Conservation (phyloP, 108 stramenopile species). For the Skeletonema costatum region DNA sequence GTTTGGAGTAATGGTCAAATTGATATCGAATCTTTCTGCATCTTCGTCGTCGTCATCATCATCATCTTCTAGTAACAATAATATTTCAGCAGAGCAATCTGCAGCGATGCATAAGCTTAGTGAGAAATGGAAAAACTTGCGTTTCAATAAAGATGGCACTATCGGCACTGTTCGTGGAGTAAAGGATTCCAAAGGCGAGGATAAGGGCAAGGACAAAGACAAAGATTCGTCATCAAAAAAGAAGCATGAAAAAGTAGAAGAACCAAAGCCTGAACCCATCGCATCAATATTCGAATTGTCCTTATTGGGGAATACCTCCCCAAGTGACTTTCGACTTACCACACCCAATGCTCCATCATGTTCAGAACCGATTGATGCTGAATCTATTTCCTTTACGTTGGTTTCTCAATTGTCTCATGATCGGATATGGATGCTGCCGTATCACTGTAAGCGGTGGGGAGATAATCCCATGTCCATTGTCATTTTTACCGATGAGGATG, state of each 20-base stretch:
- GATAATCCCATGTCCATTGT: conserved; percentile 68
- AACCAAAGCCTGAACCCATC: neutral
- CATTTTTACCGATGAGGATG: conserved; percentile 57
- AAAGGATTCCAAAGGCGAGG: neutral
- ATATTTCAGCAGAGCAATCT: neutral
- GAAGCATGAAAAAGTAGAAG: neutral
- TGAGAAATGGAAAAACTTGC: neutral
- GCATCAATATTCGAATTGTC: conserved; percentile 4
- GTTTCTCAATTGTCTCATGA: conserved; percentile 77
- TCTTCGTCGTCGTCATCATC: neutral
- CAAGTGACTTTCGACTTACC: conserved; percentile 30
- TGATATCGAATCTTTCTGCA: neutral
- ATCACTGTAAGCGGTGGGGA: conserved; percentile 82
- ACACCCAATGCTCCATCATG: conserved; percentile 49
- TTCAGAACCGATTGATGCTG: conserved; percentile 14
- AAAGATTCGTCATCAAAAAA: neutral
- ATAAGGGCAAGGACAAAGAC: neutral
- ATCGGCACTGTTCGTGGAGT: neutral
- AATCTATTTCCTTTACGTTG: conserved; percentile 50
- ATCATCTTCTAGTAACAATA: neutral
- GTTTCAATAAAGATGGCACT: neutral
- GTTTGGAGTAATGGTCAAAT: neutral
- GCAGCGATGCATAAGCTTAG: neutral
- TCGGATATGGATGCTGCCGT: conserved; percentile 79
- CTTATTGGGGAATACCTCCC: conserved; percentile 8